Base-by-base conservation (phyloP, 345 rosid species). In the Pugionium dolabratum region DNA sequence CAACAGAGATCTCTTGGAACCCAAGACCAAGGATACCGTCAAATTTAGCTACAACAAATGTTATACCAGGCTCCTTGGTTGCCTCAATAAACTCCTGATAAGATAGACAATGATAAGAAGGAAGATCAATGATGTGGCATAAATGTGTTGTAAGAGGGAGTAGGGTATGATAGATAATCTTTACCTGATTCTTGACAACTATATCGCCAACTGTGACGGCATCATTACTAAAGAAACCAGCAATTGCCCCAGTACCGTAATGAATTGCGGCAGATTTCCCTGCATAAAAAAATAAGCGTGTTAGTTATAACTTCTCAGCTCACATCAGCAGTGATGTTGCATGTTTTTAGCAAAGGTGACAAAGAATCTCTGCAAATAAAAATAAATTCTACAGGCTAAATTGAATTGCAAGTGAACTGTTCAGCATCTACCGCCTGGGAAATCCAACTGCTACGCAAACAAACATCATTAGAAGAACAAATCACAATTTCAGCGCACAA, bases 11-110 rank as follows among this genome's bases (percentile, higher is more conserved):
- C 74, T 94, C 99, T 79, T 80, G 72, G 77, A 90, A 94, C 39
- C 96, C 96, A 64, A 94, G 99, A 34, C 99, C 99, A 65, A 88
- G 81, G 64, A 90, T 90, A 42, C 99, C 99, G 75, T 94, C 99
- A 79, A 94, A 94, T 62, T 86, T 90, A 58, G 96, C 99, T 47
- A 67, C 79, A 74, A 94, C 39, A 76, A 94, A 94, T 54, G 91
- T 85, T 49, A 84, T 5, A 74, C 99, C 78, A 42, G 96, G 99
- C 83, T 94, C 99, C 60, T 56, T 81, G 39, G 99, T 85, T 64
- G 99, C 97, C 78, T 94, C 99, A 33, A 94, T 94, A 76, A 94
- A 94, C 77, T 83, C 87, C 99, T 94, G 82, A 61, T 36, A 26
- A 18, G 54, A 29, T 44, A 37, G 4, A 37, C 4, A 43, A 58